These are phyloP conservation scores for Pseudevernia furfuracea DNA, from an alignment of 495 filamentous ascomycete species.

Conservation along the genomic window DNA sequence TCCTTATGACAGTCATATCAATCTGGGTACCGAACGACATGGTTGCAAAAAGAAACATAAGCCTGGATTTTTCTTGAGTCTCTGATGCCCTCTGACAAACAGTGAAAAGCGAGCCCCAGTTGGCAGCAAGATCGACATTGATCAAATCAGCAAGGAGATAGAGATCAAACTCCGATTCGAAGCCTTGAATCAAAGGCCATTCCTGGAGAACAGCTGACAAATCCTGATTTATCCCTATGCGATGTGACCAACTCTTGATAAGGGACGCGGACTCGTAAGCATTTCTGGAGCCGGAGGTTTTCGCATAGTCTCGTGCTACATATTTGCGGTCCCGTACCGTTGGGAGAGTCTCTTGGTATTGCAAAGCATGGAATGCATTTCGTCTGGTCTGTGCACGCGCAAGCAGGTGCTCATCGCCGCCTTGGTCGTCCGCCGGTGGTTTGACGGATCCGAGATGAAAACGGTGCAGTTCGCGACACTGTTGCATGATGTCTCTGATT, in stretches of 20 bases:
- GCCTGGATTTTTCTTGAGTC: slow-evolving; percentile 24
- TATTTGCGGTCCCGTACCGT: slow-evolving; percentile 18
- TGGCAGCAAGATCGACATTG: slow-evolving; percentile 27
- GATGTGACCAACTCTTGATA: slow-evolving; percentile 27
- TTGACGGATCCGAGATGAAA: slow-evolving; percentile 22
- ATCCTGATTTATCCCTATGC: slow-evolving; percentile 25
- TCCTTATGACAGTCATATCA: slow-evolving; percentile 33
- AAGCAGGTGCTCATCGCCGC: slow-evolving; percentile 11
- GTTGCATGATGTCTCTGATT: slow-evolving; percentile 37
- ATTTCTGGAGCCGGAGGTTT: slow-evolving; percentile 13
- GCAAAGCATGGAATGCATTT: slow-evolving; percentile 4
- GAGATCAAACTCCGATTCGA: slow-evolving; percentile 27
- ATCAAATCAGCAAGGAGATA: slow-evolving; percentile 32
- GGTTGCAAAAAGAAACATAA: slow-evolving; percentile 41
- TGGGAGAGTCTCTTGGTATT: background rate
- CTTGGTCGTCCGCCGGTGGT: background rate
- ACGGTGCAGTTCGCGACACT: slow-evolving; percentile 32
- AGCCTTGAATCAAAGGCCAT: slow-evolving; percentile 38
- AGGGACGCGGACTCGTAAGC: slow-evolving; percentile 31
- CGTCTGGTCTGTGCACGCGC: slow-evolving; percentile 4
- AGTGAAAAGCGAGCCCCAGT: slow-evolving; percentile 41
- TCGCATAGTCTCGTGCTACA: slow-evolving; percentile 15
- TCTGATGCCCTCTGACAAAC: slow-evolving; percentile 24
- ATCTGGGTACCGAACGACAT: slow-evolving; percentile 33
- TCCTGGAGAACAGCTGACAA: slow-evolving; percentile 30